phyloP scores from a whole-genome alignment of 2,329 filamentous ascomycete genomes.

The Huntiella savannae region DNA sequence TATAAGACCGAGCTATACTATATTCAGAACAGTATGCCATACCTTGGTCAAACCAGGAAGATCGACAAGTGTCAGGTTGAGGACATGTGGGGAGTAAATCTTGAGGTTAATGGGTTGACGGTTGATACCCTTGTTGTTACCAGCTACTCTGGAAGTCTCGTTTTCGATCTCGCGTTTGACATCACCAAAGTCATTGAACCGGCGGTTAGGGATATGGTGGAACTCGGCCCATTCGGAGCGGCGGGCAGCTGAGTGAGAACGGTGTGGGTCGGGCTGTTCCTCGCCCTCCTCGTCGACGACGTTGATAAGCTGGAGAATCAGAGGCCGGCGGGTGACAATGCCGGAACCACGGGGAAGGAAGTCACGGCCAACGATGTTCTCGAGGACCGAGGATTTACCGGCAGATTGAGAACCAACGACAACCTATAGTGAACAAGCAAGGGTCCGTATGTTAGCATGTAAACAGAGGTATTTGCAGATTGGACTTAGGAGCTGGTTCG shows the following conservation, averaged over 20 bases:
- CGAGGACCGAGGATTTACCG: slow-evolving; percentile 93
- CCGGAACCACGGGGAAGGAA: slow-evolving; percentile 92
- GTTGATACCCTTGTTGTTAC: slow-evolving; percentile 97
- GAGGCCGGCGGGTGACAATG: slow-evolving; percentile 82
- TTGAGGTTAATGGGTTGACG: slow-evolving; percentile 95
- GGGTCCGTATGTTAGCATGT: background rate
- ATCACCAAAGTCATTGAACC: slow-evolving; percentile 77
- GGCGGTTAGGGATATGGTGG: slow-evolving; percentile 76
- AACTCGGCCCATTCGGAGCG: slow-evolving; percentile 80
- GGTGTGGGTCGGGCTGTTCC: slow-evolving; percentile 53
- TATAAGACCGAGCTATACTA: slow-evolving; percentile 6
- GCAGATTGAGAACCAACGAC: slow-evolving; percentile 97
- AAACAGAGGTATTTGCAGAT: background rate
- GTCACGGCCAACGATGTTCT: slow-evolving; percentile 96
- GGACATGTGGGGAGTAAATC: slow-evolving; percentile 90
- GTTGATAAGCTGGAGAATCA: slow-evolving; percentile 97
- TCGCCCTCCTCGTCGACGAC: slow-evolving; percentile 58
- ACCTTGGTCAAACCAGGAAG: slow-evolving; percentile 90
- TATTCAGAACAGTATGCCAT: slow-evolving; percentile 12
- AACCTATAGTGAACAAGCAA: slow-evolving; percentile 38
- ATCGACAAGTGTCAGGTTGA: slow-evolving; percentile 92
- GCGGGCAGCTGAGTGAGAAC: slow-evolving; percentile 50
- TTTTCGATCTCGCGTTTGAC: slow-evolving; percentile 95
- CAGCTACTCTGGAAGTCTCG: slow-evolving; percentile 78
- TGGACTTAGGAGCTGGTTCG: too few species aligned